phyloP scores from a whole-genome alignment of 169 alveolate genomes.

The Plasmodium gallinaceum region DNA sequence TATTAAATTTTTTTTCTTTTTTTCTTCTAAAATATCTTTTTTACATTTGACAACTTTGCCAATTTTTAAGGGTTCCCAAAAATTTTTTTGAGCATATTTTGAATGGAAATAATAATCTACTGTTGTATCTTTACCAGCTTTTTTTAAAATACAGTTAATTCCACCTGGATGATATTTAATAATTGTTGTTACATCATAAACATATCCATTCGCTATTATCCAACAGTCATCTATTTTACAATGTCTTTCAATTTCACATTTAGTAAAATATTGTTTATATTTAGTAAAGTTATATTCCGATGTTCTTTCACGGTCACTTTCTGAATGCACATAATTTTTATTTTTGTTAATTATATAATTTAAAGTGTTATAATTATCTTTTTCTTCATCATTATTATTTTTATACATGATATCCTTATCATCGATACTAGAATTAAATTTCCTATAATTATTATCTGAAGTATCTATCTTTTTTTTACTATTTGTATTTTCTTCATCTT shows the following conservation, averaged over 20 bases:
- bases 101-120: slow-evolving; percentile 59
- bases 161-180: slow-evolving; percentile 88
- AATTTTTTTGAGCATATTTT: slow-evolving; percentile 47
- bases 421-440: neutral
- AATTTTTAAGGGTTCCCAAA: slow-evolving; percentile 69
- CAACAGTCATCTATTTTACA: slow-evolving; percentile 80
- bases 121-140: slow-evolving; percentile 49
- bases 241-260: slow-evolving; percentile 77
- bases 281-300: neutral
- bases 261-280: slow-evolving; percentile 53
- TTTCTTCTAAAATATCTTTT: slow-evolving; percentile 22
- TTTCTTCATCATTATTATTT: neutral
- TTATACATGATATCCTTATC: neutral
- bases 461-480: neutral
- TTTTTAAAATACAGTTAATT: slow-evolving; percentile 50
- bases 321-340: neutral
- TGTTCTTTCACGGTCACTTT: neutral
- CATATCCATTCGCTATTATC: slow-evolving; percentile 84
- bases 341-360: slow-evolving; percentile 7
- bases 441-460: neutral
- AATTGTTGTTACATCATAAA: slow-evolving; percentile 85
- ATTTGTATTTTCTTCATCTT: neutral
- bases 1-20: neutral
- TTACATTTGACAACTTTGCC: slow-evolving; percentile 46
- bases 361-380: neutral